These are phyloP conservation scores for Cladosporium colombiae DNA, from an alignment of 2,329 filamentous ascomycete genomes.

Conservation along the genomic window DNA sequence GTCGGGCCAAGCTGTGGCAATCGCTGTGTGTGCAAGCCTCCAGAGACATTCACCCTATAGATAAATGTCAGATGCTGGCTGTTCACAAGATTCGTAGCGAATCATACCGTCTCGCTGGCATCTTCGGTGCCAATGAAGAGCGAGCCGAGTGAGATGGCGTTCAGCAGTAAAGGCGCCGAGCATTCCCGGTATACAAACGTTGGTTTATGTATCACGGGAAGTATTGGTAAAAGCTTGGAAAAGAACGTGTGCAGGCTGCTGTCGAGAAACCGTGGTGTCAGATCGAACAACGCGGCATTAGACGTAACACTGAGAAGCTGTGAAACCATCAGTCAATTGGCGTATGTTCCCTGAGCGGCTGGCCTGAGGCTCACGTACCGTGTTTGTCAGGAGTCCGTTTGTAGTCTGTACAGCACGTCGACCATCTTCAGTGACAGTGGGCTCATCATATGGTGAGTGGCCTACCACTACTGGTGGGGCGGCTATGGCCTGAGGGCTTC, in stretches of 20 bases:
- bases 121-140: background rate
- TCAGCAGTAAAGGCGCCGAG: slow-evolving; percentile 1
- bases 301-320: slow-evolving; percentile 4
- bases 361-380: background rate
- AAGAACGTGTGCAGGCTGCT: slow-evolving; percentile 5
- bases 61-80: background rate
- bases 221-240: background rate
- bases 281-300: background rate
- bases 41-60: background rate
- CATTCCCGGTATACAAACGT: slow-evolving; percentile 1
- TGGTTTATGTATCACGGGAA: background rate
- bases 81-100: too few relatives aligned
- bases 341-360: background rate
- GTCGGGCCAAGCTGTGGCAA: background rate
- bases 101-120: background rate
- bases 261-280: background rate
- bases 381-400: background rate
- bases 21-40: background rate
- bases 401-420: slow-evolving; percentile 4
- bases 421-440: slow-evolving; percentile 1
- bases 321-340: background rate
- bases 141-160: background rate
- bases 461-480: background rate
- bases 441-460: background rate
- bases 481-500: background rate